phyloP scores from a whole-genome alignment of 2,329 filamentous ascomycete genomes.

The Ascochyta fabae region DNA sequence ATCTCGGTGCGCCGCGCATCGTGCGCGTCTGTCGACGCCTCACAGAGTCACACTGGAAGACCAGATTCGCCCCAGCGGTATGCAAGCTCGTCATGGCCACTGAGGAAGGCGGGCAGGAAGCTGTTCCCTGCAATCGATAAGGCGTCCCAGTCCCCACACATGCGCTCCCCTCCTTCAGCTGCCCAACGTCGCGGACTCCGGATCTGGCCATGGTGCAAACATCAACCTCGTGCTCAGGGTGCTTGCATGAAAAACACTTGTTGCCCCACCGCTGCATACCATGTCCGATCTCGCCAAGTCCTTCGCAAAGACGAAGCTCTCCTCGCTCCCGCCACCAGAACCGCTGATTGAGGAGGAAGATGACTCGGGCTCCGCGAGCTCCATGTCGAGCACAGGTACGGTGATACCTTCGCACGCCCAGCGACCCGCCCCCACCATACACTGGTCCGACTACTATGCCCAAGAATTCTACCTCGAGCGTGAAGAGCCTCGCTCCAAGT shows the following conservation, averaged over 20 bases:
- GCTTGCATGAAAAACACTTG: background rate
- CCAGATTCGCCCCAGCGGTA: background rate
- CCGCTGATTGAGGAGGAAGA: slow-evolving; percentile 57
- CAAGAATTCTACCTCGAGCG: slow-evolving; percentile 78
- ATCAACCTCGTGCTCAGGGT: background rate
- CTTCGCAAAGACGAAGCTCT: slow-evolving; percentile 78
- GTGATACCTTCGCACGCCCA: slow-evolving; percentile 78
- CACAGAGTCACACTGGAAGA: background rate
- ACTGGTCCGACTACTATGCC: slow-evolving; percentile 91
- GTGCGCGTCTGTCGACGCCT: background rate
- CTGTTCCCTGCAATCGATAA: slow-evolving; percentile 21
- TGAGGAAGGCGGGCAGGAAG: slow-evolving; percentile 9
- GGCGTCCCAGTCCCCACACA: slow-evolving; percentile 3
- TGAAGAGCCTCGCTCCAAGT: slow-evolving; percentile 58
- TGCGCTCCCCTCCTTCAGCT: slow-evolving; percentile 16
- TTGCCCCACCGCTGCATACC: slow-evolving; percentile 1
- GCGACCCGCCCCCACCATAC: slow-evolving; percentile 65
- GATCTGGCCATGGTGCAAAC: background rate
- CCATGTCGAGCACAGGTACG: slow-evolving; percentile 93
- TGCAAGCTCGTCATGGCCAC: slow-evolving; percentile 3
- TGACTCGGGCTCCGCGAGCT: slow-evolving; percentile 67
- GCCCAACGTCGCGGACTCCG: slow-evolving; percentile 2
- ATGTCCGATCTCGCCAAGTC: slow-evolving; percentile 85
- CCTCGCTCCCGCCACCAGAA: slow-evolving; percentile 64
- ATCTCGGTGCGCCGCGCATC: background rate